A percentile compares a stretch with the other conserved stretches of the same genome.
phyloP scores from a whole-genome alignment of 371 early-diverging fungal species.

The Mycotypha africana region DNA sequence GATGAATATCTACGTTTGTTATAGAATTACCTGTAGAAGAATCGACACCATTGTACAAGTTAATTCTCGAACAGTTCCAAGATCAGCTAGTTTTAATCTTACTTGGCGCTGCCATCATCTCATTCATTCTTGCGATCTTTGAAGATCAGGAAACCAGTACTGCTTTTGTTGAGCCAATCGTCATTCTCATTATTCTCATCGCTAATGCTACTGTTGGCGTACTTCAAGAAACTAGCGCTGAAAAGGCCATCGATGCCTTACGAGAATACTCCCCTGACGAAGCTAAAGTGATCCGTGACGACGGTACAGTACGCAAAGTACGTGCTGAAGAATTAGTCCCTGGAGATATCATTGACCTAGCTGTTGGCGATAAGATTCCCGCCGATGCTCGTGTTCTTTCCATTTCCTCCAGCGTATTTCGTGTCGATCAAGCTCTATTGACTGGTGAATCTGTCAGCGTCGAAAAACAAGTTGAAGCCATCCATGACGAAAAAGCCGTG shows the following conservation, averaged over 20 bases:
- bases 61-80: constrained; percentile 94
- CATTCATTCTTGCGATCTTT: constrained; percentile 87
- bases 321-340: constrained; percentile 85
- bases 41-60: constrained; percentile 85
- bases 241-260: constrained; percentile 95
- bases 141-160: constrained; percentile 69
- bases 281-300: constrained; percentile 68
- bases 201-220: constrained; percentile 97
- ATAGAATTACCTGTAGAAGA: constrained; percentile 79
- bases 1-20: not conserved
- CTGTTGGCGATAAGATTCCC: constrained; percentile 94
- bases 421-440: constrained; percentile 91
- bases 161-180: constrained; percentile 96
- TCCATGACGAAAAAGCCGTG: constrained; percentile 70
- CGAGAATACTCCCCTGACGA: constrained; percentile 95
- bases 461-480: constrained; percentile 64
- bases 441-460: constrained; percentile 97
- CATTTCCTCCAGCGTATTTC: constrained; percentile 76
- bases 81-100: constrained; percentile 96
- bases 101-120: constrained; percentile 85
- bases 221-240: constrained; percentile 93
- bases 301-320: constrained; percentile 64
- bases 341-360: constrained; percentile 90
- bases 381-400: constrained; percentile 89
- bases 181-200: constrained; percentile 93